Conservation (phyloP, 208 protist species). For the Leishmania aethiopica region DNA sequence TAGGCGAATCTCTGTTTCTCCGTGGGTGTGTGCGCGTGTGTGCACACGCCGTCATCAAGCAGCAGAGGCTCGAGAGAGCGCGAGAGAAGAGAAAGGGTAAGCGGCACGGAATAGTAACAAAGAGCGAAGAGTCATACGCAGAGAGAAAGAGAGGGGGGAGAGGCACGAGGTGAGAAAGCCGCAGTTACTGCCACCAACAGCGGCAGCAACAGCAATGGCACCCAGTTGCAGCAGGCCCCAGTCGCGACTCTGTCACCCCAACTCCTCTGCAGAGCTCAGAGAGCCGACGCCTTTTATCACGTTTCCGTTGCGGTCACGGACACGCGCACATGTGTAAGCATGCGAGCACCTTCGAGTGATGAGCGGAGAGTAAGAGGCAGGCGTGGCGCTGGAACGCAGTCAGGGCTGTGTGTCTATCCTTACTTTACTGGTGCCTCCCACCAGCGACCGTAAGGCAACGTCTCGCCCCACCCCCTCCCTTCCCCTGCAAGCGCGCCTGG, state of each 20-base stretch:
- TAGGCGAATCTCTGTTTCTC: not conserved
- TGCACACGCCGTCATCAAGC: not conserved
- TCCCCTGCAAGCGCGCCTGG: not conserved
- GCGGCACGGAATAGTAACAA: not conserved
- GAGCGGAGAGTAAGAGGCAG: slow-evolving; percentile 1
- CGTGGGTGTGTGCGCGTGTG: not conserved
- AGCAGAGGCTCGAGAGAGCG: not conserved
- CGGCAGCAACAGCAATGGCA: not conserved
- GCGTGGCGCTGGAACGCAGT: not conserved
- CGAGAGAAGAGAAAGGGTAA: not conserved
- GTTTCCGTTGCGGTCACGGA: too few species aligned
- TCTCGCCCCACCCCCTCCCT: not conserved
- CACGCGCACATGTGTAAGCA: not conserved
- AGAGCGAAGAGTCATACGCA: not conserved
- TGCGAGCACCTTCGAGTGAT: not conserved
- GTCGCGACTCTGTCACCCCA: not conserved
- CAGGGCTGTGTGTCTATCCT: not conserved
- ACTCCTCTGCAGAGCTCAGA: not conserved
- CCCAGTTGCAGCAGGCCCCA: not conserved
- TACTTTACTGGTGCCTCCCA: not conserved
- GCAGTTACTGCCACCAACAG: not conserved
- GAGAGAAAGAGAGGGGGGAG: not conserved
- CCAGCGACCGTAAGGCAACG: not conserved
- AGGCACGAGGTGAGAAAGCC: not conserved
- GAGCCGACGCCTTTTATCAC: not conserved